phyloP scores from a whole-genome alignment of 106 monocot genomes.

The Phalaenopsis equestris region DNA sequence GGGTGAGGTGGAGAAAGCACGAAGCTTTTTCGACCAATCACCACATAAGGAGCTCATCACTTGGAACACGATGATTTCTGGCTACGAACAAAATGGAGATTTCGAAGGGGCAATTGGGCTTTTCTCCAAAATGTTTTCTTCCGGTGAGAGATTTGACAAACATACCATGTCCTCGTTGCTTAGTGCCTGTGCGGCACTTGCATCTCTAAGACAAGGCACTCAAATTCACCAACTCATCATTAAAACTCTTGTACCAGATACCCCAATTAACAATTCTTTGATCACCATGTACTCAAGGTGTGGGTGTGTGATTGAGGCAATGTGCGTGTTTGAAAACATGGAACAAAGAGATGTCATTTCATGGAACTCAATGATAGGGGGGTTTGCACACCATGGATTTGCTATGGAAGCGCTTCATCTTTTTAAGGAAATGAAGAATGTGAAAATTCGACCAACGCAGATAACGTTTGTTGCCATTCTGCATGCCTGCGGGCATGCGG shows the following conservation, averaged over 20 bases:
- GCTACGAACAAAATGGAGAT: conserved; percentile 61
- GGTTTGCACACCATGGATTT: conserved; percentile 67
- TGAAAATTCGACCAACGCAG: conserved; percentile 51
- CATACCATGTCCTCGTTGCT: conserved; percentile 76
- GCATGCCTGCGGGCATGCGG: conserved; percentile 69
- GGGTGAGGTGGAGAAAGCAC: conserved; percentile 42
- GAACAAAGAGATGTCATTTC: conserved; percentile 46
- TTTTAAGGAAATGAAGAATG: conserved; percentile 52
- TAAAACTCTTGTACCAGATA: conserved; percentile 47
- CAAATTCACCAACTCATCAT: conserved; percentile 66
- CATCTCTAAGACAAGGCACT: conserved; percentile 40
- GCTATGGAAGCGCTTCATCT: conserved; percentile 49
- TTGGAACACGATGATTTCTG: conserved; percentile 83
- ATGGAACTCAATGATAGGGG: conserved; percentile 87
- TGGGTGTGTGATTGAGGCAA: conserved; percentile 46
- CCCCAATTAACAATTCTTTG: conserved; percentile 69
- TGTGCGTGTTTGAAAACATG: conserved; percentile 46
- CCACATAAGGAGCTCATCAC: conserved; percentile 43
- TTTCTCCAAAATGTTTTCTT: conserved; percentile 44
- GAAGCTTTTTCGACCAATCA: conserved; percentile 41
- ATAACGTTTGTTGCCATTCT: conserved; percentile 75
- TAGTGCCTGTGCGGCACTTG: conserved; percentile 60
- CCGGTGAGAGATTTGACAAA: conserved; percentile 43
- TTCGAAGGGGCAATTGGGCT: conserved; percentile 45
- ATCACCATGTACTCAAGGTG: conserved; percentile 85